These are phyloP conservation scores for Naganishia albida DNA, from an alignment of 1,284 basidiomycete species.

Conservation along the genomic window DNA sequence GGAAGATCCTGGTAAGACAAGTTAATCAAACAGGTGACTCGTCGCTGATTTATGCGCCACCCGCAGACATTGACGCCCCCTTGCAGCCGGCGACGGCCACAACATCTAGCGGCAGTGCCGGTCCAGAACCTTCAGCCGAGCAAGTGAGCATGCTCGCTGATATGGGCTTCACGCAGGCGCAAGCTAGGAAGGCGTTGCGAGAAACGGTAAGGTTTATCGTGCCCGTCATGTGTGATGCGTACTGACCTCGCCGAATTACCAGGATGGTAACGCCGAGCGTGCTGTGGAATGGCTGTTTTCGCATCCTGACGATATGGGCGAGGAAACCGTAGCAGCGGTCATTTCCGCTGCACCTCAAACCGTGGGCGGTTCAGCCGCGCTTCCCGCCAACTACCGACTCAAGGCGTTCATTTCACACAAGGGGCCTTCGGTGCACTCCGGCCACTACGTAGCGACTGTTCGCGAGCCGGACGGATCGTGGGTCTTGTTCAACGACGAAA, in stretches of 20 bases:
- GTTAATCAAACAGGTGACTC: not conserved
- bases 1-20: slow-evolving; percentile 78
- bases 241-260: not conserved
- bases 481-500: slow-evolving; percentile 94
- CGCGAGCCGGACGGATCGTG: slow-evolving; percentile 60
- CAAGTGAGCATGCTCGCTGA: slow-evolving; percentile 74
- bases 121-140: slow-evolving; percentile 65
- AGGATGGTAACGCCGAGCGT: slow-evolving; percentile 75
- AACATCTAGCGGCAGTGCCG: slow-evolving; percentile 42
- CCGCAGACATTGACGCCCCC: slow-evolving; percentile 88
- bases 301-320: slow-evolving; percentile 83
- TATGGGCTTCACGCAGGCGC: slow-evolving; percentile 87
- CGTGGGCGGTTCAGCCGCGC: slow-evolving; percentile 57
- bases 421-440: slow-evolving; percentile 89
- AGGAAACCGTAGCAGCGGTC: slow-evolving; percentile 57
- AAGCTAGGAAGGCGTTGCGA: slow-evolving; percentile 83
- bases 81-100: slow-evolving; percentile 54
- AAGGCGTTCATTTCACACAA: slow-evolving; percentile 97
- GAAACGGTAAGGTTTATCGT: slow-evolving; percentile 66
- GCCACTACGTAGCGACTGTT: slow-evolving; percentile 68
- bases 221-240: not conserved
- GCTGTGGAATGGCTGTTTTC: slow-evolving; percentile 98
- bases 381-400: slow-evolving; percentile 77
- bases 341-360: slow-evolving; percentile 35
- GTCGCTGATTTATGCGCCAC: slow-evolving; percentile 1